Base-by-base conservation (phyloP, 768 basidiomycete genomes). In the Hericium coralloides region DNA sequence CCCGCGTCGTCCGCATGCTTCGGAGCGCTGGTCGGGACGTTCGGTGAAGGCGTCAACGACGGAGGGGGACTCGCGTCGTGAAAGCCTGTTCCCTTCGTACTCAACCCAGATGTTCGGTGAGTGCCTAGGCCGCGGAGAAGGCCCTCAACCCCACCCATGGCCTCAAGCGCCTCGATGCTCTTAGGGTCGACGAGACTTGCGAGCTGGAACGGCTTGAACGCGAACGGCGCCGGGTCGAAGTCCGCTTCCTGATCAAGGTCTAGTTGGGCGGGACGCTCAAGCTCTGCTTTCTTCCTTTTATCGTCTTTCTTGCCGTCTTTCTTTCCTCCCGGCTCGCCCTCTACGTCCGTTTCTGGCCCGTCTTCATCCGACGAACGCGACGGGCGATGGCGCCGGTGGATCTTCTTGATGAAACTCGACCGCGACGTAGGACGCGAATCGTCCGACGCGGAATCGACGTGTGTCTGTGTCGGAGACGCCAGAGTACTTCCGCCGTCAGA, bases 171-270 rank as follows among this genome's bases (percentile, higher is more conserved):
- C 2, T 85, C 78, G 12, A 94, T 60, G 60, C 76, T 85, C 72
- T 97, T 98, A 9, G 94, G 93, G 67, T 98, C 95, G 38, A 98
- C 83, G 54, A 97, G 79, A 58, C 83, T 81, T 1, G 95, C 95
- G 15, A 98, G 83, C 52, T 78, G 74, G 59, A 77, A 80, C 0
- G 95, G 91, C 56, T 83, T 84, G 65, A 85, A 84, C 12, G 66
- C 67, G 69, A 95, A 97, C 0, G 92, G 90, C 1, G 79, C 69
- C 1, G 85, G 81, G 67, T 94, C 79, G 39, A 74, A 72, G 57
- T 76, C 75, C 17, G 70, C 66, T 59, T 80, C 78, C 59, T 77
- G 74, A 7, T 64, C 58, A 26, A 70, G 58, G 25, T 71, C 69
- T 8, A 70, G 12, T 36, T 59, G 61, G 22, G 59, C 64, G 6